phyloP scores from a whole-genome alignment of 768 basidiomycete genomes.

The Phylloporus sp. region DNA sequence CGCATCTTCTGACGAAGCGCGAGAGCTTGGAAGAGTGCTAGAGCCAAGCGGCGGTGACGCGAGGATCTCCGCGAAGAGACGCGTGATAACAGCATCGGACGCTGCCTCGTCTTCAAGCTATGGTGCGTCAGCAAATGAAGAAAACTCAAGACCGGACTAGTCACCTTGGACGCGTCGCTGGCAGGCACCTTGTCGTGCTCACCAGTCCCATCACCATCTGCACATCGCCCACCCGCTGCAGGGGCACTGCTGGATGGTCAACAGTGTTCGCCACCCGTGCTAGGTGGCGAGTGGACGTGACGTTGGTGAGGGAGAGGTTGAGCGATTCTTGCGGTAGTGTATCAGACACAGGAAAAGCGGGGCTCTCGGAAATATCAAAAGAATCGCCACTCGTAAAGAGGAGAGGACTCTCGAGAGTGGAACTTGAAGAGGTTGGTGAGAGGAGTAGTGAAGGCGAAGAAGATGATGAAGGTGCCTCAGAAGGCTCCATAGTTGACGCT shows the following conservation, averaged over 20 bases:
- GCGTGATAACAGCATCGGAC: conserved; percentile 35
- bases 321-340: conserved; percentile 26
- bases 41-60: conserved; percentile 31
- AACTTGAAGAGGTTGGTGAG: conserved; percentile 42
- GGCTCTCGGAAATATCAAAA: conserved; percentile 35
- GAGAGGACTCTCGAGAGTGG: conserved; percentile 35
- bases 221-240: conserved; percentile 83
- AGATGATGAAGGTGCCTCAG: conserved; percentile 23
- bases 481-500: conserved; percentile 20
- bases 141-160: conserved; percentile 17
- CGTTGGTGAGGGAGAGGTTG: conserved; percentile 32
- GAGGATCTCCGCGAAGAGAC: conserved; percentile 34
- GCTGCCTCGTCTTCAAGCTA: conserved; percentile 51
- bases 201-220: conserved; percentile 26
- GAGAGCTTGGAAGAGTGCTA: conserved; percentile 30
- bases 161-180: conserved; percentile 34
- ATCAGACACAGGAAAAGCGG: conserved; percentile 34
- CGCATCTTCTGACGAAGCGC: conserved; percentile 33
- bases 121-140: conserved; percentile 19
- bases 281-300: conserved; percentile 90
- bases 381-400: conserved; percentile 25
- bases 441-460: conserved; percentile 32
- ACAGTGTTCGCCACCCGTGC: conserved; percentile 92
- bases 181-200: conserved; percentile 17
- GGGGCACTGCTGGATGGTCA: conserved; percentile 61